Conservation (phyloP, 306 rosid species). For the Inga oerstediana region DNA sequence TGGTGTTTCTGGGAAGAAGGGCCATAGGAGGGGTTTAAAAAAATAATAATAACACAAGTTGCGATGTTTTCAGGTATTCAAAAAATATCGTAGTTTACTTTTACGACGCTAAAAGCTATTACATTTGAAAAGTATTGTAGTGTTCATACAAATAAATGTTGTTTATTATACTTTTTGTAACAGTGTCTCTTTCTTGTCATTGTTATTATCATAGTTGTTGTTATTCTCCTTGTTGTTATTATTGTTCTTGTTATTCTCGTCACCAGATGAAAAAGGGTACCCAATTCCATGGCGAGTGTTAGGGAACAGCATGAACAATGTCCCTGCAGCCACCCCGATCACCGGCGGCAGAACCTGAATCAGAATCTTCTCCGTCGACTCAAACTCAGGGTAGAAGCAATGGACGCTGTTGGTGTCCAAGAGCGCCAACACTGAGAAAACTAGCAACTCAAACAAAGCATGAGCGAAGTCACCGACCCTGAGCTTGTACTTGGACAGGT, state of each 20-base stretch:
- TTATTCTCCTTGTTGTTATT: background rate
- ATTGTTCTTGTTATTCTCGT: background rate
- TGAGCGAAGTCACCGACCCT: conserved; percentile 69
- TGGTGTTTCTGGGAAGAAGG: too few species aligned
- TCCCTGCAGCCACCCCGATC: conserved; percentile 54
- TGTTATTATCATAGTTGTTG: background rate
- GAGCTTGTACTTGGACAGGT: conserved; percentile 54
- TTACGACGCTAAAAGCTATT: too few species aligned
- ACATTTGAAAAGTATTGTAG: too few species aligned
- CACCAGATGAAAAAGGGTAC: conserved; percentile 42
- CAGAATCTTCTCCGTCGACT: conserved; percentile 43
- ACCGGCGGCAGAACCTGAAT: conserved; percentile 60
- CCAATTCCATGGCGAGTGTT: conserved; percentile 82
- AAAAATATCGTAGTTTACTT: too few species aligned
- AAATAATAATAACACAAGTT: too few species aligned
- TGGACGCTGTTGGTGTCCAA: conserved; percentile 61
- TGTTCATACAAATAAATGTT: too few species aligned
- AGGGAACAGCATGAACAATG: conserved; percentile 59
- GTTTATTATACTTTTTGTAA: too few species aligned
- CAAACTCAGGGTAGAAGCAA: conserved; percentile 66
- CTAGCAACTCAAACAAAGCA: conserved; percentile 49
- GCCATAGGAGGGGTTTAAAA: too few species aligned
- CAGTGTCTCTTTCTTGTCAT: too few species aligned
- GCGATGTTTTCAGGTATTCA: too few species aligned
- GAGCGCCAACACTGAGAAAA: conserved; percentile 58